Evolutionary conservation across 208 protist species (phyloP).

Genomic region (Vickermania spadyakhi): DNA sequence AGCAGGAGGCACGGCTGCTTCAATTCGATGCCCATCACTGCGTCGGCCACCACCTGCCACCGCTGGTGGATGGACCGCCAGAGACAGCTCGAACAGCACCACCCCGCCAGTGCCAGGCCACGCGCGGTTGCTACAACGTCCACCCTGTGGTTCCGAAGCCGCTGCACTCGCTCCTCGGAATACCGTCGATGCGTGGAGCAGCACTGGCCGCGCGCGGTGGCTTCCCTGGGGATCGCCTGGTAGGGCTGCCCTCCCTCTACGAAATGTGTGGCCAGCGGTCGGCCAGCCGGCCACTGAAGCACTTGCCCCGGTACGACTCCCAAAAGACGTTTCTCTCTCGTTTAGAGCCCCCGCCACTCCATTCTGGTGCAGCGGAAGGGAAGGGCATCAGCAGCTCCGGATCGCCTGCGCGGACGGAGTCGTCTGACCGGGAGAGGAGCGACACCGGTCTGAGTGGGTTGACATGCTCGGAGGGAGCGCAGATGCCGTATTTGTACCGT

Average conservation of each 20-base stretch:
- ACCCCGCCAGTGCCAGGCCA: neutral
- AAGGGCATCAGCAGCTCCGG: too few relatives aligned
- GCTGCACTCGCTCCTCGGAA: neutral
- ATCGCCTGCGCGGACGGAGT: neutral
- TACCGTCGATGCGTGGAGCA: neutral
- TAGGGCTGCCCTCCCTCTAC: neutral
- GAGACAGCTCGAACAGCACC: neutral
- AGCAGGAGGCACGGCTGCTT: neutral
- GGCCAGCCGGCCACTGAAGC: neutral
- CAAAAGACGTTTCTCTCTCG: neutral
- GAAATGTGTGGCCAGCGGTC: neutral
- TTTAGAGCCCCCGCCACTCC: neutral
- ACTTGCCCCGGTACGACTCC: neutral
- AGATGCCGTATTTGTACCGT: constrained; percentile 11
- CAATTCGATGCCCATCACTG: neutral
- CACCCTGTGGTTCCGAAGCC: neutral
- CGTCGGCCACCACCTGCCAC: neutral
- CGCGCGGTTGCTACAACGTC: neutral
- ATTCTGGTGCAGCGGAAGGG: neutral
- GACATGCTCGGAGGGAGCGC: neutral
- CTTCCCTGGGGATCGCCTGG: neutral
- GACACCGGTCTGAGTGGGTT: neutral
- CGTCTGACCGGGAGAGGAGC: neutral
- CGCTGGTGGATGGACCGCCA: neutral
- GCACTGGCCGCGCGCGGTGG: neutral